Conservation (phyloP, 768 basidiomycete genomes). For the Serpula lacrymans region DNA sequence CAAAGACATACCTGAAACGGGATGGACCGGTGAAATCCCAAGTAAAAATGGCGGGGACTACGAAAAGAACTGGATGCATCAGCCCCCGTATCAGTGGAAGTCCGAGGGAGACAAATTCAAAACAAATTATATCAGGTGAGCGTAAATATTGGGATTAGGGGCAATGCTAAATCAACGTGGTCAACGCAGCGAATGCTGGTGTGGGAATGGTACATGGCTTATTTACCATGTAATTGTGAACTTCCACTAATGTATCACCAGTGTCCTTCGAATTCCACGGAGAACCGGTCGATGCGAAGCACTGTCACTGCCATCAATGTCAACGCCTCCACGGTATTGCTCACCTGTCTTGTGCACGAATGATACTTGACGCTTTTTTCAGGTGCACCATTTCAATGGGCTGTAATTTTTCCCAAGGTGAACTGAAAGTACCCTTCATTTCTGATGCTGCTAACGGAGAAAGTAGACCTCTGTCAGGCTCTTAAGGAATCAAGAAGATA, state of each 20-base stretch:
- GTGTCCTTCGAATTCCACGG: slow-evolving; percentile 29
- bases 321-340: slow-evolving; percentile 24
- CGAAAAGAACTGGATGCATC: slow-evolving; percentile 25
- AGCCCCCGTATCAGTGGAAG: slow-evolving; percentile 27
- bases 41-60: slow-evolving; percentile 20
- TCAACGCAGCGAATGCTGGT: slow-evolving; percentile 27
- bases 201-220: slow-evolving; percentile 15
- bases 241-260: too few species aligned
- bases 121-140: too few species aligned
- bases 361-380: not conserved
- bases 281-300: slow-evolving; percentile 29
- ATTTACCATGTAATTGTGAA: not conserved
- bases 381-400: slow-evolving; percentile 33
- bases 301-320: slow-evolving; percentile 30
- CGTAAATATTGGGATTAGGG: slow-evolving; percentile 17
- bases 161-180: not conserved
- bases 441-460: not conserved
- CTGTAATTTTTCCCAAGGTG: slow-evolving; percentile 32
- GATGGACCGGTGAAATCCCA: slow-evolving; percentile 1
- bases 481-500: slow-evolving; percentile 22
- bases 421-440: not conserved
- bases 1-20: slow-evolving; percentile 4
- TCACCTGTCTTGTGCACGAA: not conserved
- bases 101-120: slow-evolving; percentile 16
- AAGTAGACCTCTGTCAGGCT: slow-evolving; percentile 28